Conservation (phyloP, 2,329 filamentous ascomycete genomes). For the Graphilbum fragrans region DNA sequence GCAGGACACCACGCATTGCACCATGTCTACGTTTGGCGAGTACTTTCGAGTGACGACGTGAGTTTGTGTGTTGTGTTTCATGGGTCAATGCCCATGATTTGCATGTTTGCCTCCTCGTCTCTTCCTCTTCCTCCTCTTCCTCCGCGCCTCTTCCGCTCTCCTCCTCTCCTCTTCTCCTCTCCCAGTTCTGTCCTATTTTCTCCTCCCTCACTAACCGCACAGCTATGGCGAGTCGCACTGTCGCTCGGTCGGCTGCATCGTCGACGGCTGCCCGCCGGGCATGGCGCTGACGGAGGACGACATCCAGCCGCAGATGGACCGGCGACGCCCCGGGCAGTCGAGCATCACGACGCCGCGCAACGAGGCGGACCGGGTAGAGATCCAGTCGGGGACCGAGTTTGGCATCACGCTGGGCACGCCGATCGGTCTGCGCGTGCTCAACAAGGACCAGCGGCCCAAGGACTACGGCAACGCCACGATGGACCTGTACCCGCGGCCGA, state of each 20-base stretch:
- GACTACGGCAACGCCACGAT: constrained; percentile 88
- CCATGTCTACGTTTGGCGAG: constrained; percentile 83
- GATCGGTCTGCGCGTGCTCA: constrained; percentile 75
- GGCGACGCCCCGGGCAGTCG: constrained; percentile 78
- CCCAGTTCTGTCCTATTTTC: not conserved
- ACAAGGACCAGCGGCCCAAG: constrained; percentile 84
- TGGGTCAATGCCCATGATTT: not conserved
- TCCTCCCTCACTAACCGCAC: not conserved
- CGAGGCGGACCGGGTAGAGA: constrained; percentile 83
- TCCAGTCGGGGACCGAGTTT: constrained; percentile 86
- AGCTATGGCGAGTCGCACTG: constrained; percentile 56
- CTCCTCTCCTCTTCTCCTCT: not conserved
- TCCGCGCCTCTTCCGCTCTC: not conserved
- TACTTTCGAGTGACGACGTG: constrained; percentile 76
- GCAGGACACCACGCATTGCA: too few relatives aligned
- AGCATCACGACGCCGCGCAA: constrained; percentile 84
- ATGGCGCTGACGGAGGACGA: constrained; percentile 74
- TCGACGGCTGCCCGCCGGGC: constrained; percentile 83
- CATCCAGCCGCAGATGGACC: constrained; percentile 91
- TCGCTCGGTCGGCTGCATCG: constrained; percentile 84
- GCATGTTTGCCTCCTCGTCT: constrained; percentile 4
- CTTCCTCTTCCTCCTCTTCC: constrained; percentile 1
- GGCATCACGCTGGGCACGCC: constrained; percentile 85
- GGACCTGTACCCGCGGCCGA: constrained; percentile 81
- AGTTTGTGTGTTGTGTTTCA: constrained; percentile 16